These are phyloP conservation scores for Russula vinacea DNA, from an alignment of 768 basidiomycete genomes.

Conservation along the genomic window DNA sequence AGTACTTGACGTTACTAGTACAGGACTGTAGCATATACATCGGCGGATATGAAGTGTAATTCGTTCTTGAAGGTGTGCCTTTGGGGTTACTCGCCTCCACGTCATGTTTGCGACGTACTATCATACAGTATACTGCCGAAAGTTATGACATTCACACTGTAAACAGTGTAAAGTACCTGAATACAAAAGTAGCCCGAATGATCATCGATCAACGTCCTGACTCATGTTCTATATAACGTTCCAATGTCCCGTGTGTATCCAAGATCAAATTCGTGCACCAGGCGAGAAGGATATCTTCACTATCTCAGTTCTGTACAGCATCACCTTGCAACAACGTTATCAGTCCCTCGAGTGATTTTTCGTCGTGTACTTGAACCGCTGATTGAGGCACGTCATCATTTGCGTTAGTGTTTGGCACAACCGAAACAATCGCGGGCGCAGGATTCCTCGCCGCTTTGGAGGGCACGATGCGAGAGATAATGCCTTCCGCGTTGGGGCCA, in stretches of 20 bases:
- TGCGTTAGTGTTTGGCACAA: not conserved
- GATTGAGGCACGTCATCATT: not conserved
- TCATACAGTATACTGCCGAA: too few relatives aligned
- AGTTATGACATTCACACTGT: too few relatives aligned
- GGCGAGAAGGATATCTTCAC: not conserved
- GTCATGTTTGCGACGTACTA: too few relatives aligned
- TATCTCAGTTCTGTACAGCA: not conserved
- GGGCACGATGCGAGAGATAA: conserved; percentile 19
- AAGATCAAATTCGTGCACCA: not conserved
- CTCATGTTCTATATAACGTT: too few relatives aligned
- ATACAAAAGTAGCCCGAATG: not conserved
- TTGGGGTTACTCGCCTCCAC: too few relatives aligned
- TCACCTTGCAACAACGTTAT: conserved; percentile 10
- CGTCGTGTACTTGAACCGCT: not conserved
- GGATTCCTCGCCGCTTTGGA: not conserved
- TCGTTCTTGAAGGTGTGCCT: too few relatives aligned
- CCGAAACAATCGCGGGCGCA: not conserved
- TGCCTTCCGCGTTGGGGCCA: not conserved
- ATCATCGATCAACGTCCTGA: too few relatives aligned
- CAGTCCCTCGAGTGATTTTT: not conserved
- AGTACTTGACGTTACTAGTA: too few relatives aligned
- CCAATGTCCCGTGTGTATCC: not conserved
- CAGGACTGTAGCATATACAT: too few relatives aligned
- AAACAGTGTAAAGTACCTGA: too few relatives aligned
- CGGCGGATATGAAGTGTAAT: too few relatives aligned